phyloP scores from a whole-genome alignment of 352 stramenopile genomes.

The Vaucheria bursata region DNA sequence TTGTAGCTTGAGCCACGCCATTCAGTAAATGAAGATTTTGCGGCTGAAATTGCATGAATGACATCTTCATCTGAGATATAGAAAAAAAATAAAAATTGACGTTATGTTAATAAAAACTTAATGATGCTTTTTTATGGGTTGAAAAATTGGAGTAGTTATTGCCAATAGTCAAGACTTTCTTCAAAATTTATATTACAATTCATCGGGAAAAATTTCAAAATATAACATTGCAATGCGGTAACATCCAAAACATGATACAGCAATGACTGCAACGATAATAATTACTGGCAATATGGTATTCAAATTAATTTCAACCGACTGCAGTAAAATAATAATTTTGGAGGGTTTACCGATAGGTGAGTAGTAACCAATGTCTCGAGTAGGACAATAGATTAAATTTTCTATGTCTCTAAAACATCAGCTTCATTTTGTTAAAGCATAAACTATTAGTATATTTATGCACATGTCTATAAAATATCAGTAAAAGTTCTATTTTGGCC shows the following conservation, averaged over 20 bases:
- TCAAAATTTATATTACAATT: background rate
- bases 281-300: no score
- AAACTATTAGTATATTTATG: background rate
- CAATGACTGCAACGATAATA: no score
- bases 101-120: background rate
- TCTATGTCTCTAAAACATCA: no score
- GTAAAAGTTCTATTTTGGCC: background rate
- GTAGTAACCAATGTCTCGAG: no score
- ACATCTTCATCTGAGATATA: background rate
- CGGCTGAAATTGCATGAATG: background rate
- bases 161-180: background rate
- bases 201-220: background rate
- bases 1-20: conserved; percentile 15
- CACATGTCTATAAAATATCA: background rate
- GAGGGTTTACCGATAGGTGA: no score
- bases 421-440: background rate
- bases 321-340: no score
- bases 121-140: background rate
- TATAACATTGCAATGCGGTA: background rate
- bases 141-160: background rate
- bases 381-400: no score
- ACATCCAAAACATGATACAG: background rate
- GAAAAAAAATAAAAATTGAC: background rate
- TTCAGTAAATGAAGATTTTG: background rate
- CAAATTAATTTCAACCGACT: no score